These are phyloP conservation scores for Crassisporium funariophilum DNA, from an alignment of 768 basidiomycete species.

Conservation along the genomic window DNA sequence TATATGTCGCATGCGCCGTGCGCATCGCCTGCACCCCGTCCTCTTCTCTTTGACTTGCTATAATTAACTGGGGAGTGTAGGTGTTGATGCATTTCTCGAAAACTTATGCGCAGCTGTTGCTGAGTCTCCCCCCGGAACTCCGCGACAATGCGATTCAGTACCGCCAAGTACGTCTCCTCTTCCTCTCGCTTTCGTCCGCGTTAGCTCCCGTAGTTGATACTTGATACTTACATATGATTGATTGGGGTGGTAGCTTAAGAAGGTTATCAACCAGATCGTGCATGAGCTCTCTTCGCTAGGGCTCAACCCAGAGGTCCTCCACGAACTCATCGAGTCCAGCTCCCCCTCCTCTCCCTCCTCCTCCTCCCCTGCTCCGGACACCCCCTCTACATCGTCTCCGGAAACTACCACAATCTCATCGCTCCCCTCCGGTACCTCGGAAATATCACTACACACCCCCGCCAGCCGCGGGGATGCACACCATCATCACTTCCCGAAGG, in stretches of 20 bases:
- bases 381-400: background rate
- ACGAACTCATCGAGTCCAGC: slow-evolving; percentile 37
- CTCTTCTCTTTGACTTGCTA: too few relatives aligned
- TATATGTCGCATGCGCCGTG: slow-evolving; percentile 8
- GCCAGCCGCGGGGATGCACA: too few relatives aligned
- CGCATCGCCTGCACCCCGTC: background rate
- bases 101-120: slow-evolving; percentile 61
- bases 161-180: slow-evolving; percentile 53
- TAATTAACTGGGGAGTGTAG: background rate
- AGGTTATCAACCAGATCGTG: slow-evolving; percentile 82
- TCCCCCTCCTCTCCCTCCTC: background rate
- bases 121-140: slow-evolving; percentile 74
- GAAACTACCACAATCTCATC: slow-evolving; percentile 17
- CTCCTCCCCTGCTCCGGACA: background rate
- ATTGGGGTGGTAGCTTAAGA: slow-evolving; percentile 80
- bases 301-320: slow-evolving; percentile 50
- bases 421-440: too few relatives aligned
- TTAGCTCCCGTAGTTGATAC: background rate
- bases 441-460: too few relatives aligned
- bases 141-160: slow-evolving; percentile 83
- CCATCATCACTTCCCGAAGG: too few relatives aligned
- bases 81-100: slow-evolving; percentile 72
- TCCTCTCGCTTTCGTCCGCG: background rate
- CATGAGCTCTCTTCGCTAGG: slow-evolving; percentile 76
- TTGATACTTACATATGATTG: background rate